phyloP scores from a whole-genome alignment of 2,329 filamentous ascomycete species.

The Aspergillus spinulosporus region DNA sequence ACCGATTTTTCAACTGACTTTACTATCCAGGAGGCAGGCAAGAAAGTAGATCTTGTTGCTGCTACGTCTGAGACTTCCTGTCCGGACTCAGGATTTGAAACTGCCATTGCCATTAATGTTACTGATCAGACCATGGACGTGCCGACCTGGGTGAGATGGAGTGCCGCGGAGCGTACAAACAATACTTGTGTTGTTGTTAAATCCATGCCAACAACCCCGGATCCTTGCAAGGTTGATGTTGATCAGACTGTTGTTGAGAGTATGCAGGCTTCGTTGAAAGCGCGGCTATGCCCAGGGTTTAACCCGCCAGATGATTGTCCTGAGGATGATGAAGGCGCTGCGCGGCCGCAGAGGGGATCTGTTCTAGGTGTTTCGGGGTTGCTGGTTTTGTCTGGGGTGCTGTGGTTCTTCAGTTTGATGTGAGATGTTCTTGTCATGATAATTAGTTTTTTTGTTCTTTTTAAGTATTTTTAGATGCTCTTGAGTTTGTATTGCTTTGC shows the following conservation, averaged over 20 bases:
- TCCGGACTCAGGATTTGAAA: neutral
- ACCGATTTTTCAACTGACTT: neutral
- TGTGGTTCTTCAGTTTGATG: too few species aligned
- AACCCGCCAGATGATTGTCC: slow-evolving; percentile 1
- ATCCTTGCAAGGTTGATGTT: slow-evolving; percentile 1
- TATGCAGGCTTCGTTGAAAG: neutral
- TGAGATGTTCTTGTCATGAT: too few species aligned
- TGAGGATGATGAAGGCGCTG: neutral
- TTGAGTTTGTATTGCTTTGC: too few species aligned
- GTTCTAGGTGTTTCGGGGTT: too few species aligned
- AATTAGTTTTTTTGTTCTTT: too few species aligned
- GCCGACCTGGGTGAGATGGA: neutral
- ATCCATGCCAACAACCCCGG: neutral
- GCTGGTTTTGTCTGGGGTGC: too few species aligned
- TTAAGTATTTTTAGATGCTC: too few species aligned
- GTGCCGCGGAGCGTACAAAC: neutral
- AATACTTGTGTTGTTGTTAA: neutral
- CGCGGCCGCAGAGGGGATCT: neutral
- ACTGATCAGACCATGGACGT: neutral
- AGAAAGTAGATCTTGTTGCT: neutral
- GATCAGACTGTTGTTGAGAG: neutral
- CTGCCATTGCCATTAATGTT: neutral
- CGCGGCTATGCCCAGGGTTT: neutral
- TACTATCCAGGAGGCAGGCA: neutral
- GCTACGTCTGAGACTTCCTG: neutral